Evolutionary conservation across 23 red algal genomes (phyloP).

Genomic region (Agarophyton chilense): DNA sequence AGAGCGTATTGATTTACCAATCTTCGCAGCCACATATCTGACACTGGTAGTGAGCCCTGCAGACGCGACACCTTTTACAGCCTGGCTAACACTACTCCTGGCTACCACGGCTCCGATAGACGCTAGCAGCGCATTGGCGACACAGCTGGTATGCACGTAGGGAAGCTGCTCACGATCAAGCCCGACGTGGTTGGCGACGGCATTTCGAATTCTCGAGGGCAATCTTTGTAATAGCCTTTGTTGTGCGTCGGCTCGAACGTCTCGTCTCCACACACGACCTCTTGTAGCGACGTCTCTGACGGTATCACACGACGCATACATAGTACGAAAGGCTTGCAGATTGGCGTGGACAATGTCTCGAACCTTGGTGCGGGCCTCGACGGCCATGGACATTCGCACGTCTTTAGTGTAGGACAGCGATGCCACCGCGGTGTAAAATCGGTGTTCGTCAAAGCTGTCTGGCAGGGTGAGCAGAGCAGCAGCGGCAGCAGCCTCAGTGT

Average conservation of each 20-base stretch:
- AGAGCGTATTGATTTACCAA: slow-evolving; percentile 44
- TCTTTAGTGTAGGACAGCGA: slow-evolving; percentile 73
- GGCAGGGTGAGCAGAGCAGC: slow-evolving; percentile 77
- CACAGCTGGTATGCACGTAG: neutral
- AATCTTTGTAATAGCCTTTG: slow-evolving; percentile 18
- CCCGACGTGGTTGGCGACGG: neutral
- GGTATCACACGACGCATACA: slow-evolving; percentile 41
- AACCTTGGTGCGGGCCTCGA: slow-evolving; percentile 68
- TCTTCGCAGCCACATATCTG: slow-evolving; percentile 65
- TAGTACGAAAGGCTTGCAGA: slow-evolving; percentile 26
- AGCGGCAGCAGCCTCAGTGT: slow-evolving; percentile 51
- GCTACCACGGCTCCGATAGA: slow-evolving; percentile 45
- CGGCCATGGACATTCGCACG: slow-evolving; percentile 50
- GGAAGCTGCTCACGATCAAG: neutral
- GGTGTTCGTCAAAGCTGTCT: slow-evolving; percentile 39
- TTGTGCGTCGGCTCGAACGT: slow-evolving; percentile 2
- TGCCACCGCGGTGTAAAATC: slow-evolving; percentile 59
- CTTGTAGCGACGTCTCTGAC: slow-evolving; percentile 7
- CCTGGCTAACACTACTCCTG: slow-evolving; percentile 57
- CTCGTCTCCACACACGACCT: slow-evolving; percentile 22
- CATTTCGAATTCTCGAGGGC: slow-evolving; percentile 13
- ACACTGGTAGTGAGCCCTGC: slow-evolving; percentile 57
- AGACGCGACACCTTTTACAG: slow-evolving; percentile 55
- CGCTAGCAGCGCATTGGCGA: slow-evolving; percentile 45
- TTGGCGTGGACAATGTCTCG: slow-evolving; percentile 60